Evolutionary conservation across 148 eudicot genomes (phyloP).

Genomic region (Rhododendron kiyosumense): DNA sequence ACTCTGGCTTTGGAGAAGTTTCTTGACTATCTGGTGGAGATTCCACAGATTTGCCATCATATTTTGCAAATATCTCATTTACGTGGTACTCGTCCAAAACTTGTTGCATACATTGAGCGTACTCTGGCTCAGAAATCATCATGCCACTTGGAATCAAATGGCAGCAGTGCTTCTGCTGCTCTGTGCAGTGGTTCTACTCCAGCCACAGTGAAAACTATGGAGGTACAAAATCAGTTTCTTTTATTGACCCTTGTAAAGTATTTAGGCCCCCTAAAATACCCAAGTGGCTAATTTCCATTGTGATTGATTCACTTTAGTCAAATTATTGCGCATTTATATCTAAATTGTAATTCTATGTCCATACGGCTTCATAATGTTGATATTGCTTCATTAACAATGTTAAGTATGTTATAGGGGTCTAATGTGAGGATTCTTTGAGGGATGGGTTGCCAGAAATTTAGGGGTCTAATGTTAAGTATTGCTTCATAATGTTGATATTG

Average conservation of each 20-base stretch:
- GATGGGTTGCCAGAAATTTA: too few relatives aligned
- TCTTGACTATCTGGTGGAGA: too few relatives aligned
- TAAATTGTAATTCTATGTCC: neutral
- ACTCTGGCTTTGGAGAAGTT: slow-evolving; percentile 1
- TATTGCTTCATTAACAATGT: neutral
- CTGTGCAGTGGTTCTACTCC: neutral
- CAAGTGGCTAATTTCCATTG: neutral
- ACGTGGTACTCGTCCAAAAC: neutral
- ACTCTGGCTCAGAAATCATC: slow-evolving; percentile 7
- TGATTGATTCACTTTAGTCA: neutral
- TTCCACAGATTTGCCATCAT: slow-evolving; percentile 8
- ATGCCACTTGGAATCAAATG: slow-evolving; percentile 2
- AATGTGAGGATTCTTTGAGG: neutral
- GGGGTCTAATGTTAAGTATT: too few relatives aligned
- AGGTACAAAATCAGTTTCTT: slow-evolving; percentile 5
- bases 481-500: too few relatives aligned
- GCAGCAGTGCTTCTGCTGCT: neutral
- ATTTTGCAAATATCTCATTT: slow-evolving; percentile 11
- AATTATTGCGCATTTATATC: neutral
- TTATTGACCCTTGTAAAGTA: neutral
- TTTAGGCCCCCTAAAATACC: neutral
- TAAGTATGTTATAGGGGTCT: neutral
- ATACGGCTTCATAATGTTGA: neutral
- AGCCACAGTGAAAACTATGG: neutral
- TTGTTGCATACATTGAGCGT: neutral